Evolutionary conservation across 257 asterid species (phyloP), one percentile per base, ranked within the genome.

Genomic region (Solanum sparsipilum): DNA sequence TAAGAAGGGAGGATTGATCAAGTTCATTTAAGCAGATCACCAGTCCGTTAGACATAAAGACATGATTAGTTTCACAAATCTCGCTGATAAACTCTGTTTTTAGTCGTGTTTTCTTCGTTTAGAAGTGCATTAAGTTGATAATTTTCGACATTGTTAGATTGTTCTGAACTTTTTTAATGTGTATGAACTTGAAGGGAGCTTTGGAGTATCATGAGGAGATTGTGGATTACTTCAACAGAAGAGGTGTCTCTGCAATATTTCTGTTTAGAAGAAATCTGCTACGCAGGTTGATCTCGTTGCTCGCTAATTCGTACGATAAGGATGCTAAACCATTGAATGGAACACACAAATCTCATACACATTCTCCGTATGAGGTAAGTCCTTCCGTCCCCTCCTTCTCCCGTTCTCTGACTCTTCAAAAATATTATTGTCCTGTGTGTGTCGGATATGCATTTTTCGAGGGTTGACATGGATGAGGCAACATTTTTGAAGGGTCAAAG

Each of bases 311-410:
- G 34, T 94, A 93, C 44, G 98, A 96, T 91, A 96, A 93, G 89
- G 92, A 94, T 44, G 93, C 83, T 56, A 96, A 93, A 87, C 91
- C 88, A 1, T 65, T 96, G 86, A 96, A 96, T 52, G 99, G 99
- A 68, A 94, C 95, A 2, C 98, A 96, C 86, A 94, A 94, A 91
- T 95, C 99, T 63, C 99, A 96, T 73, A 98, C 93, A 23, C 98
- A 95, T 92, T 89, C 98, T 13, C 88, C 94, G 20, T 91, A 91
- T 13, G 99, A 96, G 93, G 99, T 96, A 76, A 25, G 63, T 9
- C 56, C 13, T 87, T 34, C 15, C 84, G 1, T 23, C 20, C 27
- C 15, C 52, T 56, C 67, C 13, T 29, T n/a, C 63, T 68, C 9
- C 13, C 38, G 39, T 70, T 52, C 11, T 74, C 21, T 12, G 11